Evolutionary conservation across 768 basidiomycete species (phyloP).

Genomic region (Mycena galericulata): DNA sequence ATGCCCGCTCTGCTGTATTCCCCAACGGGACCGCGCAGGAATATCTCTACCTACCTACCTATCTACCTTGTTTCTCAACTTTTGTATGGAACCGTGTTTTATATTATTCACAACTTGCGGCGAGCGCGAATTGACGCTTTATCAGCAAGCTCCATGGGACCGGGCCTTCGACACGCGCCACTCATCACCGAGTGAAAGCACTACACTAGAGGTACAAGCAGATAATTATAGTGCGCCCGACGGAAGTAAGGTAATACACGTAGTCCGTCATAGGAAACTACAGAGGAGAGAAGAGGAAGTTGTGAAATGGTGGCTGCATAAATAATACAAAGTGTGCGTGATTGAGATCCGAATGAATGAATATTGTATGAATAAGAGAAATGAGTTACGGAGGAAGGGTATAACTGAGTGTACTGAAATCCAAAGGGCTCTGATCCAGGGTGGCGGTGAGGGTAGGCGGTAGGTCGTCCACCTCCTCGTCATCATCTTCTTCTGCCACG

Average conservation of each 20-base stretch:
- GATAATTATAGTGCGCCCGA: not conserved
- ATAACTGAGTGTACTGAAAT: conserved; percentile 26
- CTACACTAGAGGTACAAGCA: conserved; percentile 10
- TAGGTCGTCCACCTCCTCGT: conserved; percentile 11
- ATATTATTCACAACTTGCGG: too few species aligned
- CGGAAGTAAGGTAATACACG: conserved; percentile 20
- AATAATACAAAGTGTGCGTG: conserved; percentile 33
- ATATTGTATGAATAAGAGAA: conserved; percentile 14
- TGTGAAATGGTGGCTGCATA: conserved; percentile 19
- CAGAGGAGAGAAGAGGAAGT: conserved; percentile 5
- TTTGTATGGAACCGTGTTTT: too few species aligned
- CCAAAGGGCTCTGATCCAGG: conserved; percentile 30
- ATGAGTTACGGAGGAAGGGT: conserved; percentile 23
- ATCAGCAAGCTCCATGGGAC: too few species aligned
- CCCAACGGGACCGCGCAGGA: too few species aligned
- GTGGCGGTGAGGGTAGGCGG: conserved; percentile 29
- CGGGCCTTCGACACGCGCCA: too few species aligned
- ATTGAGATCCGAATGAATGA: conserved; percentile 21
- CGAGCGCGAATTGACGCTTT: too few species aligned
- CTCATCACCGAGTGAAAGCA: too few species aligned
- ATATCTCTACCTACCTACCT: too few species aligned
- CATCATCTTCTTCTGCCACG: conserved; percentile 27
- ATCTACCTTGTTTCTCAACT: too few species aligned
- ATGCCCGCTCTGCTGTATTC: too few species aligned
- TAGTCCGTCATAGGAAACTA: conserved; percentile 16